Evolutionary conservation across 2,329 filamentous ascomycete genomes (phyloP), one percentile per base, ranked within the genome.

Genomic region (Simplicillium sp.): DNA sequence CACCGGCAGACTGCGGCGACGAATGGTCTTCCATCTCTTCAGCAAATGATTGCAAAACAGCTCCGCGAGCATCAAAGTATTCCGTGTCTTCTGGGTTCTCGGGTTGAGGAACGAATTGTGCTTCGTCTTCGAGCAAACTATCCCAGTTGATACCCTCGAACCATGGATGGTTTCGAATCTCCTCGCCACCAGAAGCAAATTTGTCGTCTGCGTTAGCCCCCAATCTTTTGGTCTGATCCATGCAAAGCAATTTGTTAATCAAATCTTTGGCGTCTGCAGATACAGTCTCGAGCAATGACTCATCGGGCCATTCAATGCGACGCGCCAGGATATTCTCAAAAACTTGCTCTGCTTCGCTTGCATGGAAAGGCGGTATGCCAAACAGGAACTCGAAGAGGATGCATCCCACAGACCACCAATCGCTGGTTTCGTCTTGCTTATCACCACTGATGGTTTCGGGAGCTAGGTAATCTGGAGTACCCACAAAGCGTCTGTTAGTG

Each of bases 371-470:
- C 1, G 92, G 92, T 43, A 87, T 83, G 1, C 92, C 92, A 55
- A 87, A 97, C 3, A 98, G 67, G 50, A 95, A 96, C 55, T 98
- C 92, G 54, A 96, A 98, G 61, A 97, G 68, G 51, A 98, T 97
- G 59, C 94, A 98, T 1, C 92, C 92, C n/a, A 98, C 74, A 16
- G 92, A 97, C 92, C 92, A 98, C 92, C 92, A 98, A 78, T 98
- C 92, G 57, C 92, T 97, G 50, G 90, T 92, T 60, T 97, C 90
- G 55, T 98, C 92, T 60, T 98, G 92, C 2, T 90, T 88, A 49
- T 88, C 81, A 38, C 94, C 92, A 49, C 87, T 89, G 56, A 98
- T 94, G 0, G 94, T 98, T 58, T 98, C 94, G 0, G 92, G 92
- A 0, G 92, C 92, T 12, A 98, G 75, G 57, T 98, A 98, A 60